These are phyloP conservation scores for Globisporangium radiosum DNA, from an alignment of 352 stramenopile species.

Conservation along the genomic window DNA sequence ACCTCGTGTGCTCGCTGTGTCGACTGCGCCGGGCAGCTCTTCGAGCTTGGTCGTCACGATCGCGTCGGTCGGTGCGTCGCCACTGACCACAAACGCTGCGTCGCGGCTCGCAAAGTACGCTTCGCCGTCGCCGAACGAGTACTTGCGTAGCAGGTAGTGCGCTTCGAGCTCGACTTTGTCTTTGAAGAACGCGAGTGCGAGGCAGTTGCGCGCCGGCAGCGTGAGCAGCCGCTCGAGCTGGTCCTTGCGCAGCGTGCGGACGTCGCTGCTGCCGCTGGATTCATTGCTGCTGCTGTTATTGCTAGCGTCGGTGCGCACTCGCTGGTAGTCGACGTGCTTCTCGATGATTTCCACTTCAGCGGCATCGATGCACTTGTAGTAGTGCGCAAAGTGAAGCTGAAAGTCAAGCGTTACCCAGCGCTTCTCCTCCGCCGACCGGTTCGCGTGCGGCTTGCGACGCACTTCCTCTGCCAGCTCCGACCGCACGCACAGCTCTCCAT, in stretches of 20 bases:
- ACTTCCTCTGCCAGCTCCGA: slow-evolving; percentile 26
- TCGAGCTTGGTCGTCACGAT: slow-evolving; percentile 21
- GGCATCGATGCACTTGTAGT: slow-evolving; percentile 50
- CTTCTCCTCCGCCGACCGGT: slow-evolving; percentile 52
- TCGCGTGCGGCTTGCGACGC: slow-evolving; percentile 37
- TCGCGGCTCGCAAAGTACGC: slow-evolving; percentile 43
- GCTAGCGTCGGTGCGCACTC: neutral
- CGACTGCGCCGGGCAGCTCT: slow-evolving; percentile 27
- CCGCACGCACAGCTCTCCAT: neutral
- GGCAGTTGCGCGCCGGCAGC: slow-evolving; percentile 52
- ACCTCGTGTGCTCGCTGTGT: slow-evolving; percentile 14
- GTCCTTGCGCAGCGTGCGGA: slow-evolving; percentile 26
- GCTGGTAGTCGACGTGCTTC: slow-evolving; percentile 42
- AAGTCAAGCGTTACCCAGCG: slow-evolving; percentile 67
- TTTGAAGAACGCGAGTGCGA: slow-evolving; percentile 74
- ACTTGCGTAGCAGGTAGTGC: slow-evolving; percentile 59
- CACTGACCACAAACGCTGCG: slow-evolving; percentile 23
- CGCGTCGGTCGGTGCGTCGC: neutral
- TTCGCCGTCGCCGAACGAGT: slow-evolving; percentile 64
- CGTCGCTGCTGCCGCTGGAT: neutral
- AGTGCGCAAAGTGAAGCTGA: slow-evolving; percentile 46
- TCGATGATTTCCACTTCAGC: slow-evolving; percentile 60
- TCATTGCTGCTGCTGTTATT: neutral
- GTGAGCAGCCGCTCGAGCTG: slow-evolving; percentile 44
- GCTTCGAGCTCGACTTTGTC: slow-evolving; percentile 42